phyloP scores from a whole-genome alignment of 495 filamentous ascomycete genomes.

The Xylaria bambusicola region DNA sequence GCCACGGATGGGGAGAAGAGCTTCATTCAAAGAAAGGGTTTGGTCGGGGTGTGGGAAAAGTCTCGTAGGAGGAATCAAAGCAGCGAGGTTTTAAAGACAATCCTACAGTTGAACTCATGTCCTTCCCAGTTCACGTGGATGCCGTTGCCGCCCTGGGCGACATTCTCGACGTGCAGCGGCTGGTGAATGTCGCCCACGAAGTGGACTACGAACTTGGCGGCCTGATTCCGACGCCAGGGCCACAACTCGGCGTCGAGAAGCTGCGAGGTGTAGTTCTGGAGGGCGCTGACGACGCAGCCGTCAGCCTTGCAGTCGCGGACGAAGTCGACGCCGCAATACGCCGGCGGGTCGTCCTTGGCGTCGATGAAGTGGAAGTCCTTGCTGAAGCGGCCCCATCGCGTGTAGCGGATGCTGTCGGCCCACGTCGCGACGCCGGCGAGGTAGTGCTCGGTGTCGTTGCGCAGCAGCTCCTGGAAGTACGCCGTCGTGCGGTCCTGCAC shows the following conservation, averaged over 20 bases:
- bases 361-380: constrained; percentile 72
- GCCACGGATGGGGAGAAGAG: background rate
- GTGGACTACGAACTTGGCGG: constrained; percentile 65
- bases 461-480: constrained; percentile 46
- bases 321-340: constrained; percentile 59
- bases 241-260: constrained; percentile 44
- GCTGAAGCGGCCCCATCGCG: constrained; percentile 57
- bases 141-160: constrained; percentile 61
- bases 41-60: too few relatives aligned
- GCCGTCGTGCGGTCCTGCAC: constrained; percentile 41
- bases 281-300: constrained; percentile 64
- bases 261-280: constrained; percentile 60
- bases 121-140: constrained; percentile 59
- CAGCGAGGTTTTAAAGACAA: background rate
- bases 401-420: constrained; percentile 65
- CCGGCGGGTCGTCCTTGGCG: constrained; percentile 64
- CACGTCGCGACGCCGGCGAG: constrained; percentile 63
- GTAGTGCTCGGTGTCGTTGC: constrained; percentile 52
- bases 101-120: constrained; percentile 39
- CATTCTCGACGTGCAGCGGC: constrained; percentile 63
- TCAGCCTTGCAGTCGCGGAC: constrained; percentile 60
- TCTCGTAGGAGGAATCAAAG: too few relatives aligned
- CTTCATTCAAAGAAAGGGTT: too few relatives aligned
- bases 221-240: constrained; percentile 44
- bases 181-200: constrained; percentile 69